phyloP scores from a whole-genome alignment of 208 protist genomes.

The Leishmania gerbilli region DNA sequence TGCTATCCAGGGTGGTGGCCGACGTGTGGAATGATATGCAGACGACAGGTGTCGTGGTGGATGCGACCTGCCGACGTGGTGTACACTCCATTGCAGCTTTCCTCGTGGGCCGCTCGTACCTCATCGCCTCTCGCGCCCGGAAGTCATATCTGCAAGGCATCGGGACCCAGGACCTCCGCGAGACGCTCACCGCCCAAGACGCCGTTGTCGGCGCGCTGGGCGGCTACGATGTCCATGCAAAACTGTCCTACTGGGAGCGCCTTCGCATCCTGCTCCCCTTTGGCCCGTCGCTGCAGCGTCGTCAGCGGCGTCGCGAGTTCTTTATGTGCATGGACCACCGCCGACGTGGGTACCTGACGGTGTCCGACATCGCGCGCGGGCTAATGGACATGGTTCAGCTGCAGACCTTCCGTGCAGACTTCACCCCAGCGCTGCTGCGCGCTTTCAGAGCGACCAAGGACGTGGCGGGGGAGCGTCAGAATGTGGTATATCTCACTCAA shows the following conservation, averaged over 20 bases:
- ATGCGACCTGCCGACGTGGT: conserved; percentile 15
- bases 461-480: conserved; percentile 23
- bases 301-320: conserved; percentile 44
- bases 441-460: conserved; percentile 62
- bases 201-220: conserved; percentile 20
- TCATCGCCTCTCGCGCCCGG: conserved; percentile 17
- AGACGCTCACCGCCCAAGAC: conserved; percentile 15
- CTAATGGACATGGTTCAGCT: conserved; percentile 48
- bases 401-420: conserved; percentile 50
- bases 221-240: conserved; percentile 13
- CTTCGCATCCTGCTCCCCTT: conserved; percentile 55
- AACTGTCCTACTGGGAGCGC: conserved; percentile 51
- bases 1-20: conserved; percentile 11
- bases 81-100: conserved; percentile 26
- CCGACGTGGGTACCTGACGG: conserved; percentile 37
- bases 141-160: conserved; percentile 23
- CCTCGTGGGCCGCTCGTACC: conserved; percentile 20
- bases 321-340: conserved; percentile 47
- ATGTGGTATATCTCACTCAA: conserved; percentile 42
- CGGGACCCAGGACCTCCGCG: conserved; percentile 7
- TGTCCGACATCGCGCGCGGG: conserved; percentile 44
- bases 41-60: conserved; percentile 18
- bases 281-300: conserved; percentile 38
- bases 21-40: conserved; percentile 22
- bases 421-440: conserved; percentile 46